These are phyloP conservation scores for Dendrothele bispora DNA, from an alignment of 768 basidiomycete species.

Conservation along the genomic window DNA sequence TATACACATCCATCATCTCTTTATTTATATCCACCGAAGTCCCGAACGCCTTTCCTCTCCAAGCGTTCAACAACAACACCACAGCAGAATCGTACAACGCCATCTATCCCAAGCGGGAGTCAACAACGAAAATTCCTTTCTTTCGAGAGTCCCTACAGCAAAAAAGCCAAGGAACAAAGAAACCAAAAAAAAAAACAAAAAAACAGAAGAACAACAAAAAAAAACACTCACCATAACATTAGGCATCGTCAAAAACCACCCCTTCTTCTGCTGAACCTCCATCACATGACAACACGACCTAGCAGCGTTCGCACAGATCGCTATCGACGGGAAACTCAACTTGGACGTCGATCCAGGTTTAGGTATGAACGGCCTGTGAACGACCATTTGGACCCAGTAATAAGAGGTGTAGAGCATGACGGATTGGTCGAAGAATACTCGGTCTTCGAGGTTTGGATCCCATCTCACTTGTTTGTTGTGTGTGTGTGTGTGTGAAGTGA, in stretches of 20 bases:
- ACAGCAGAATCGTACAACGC: conserved; percentile 1
- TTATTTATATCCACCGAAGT: neutral
- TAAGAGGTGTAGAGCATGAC: conserved; percentile 31
- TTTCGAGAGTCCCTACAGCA: too few relatives aligned
- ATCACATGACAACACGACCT: conserved; percentile 3
- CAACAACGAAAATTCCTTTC: too few relatives aligned
- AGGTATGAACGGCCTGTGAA: conserved; percentile 3
- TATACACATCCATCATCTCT: conserved; percentile 1
- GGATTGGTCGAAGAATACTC: conserved; percentile 40
- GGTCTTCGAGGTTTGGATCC: conserved; percentile 42
- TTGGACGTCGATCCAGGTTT: neutral
- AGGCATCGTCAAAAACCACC: neutral
- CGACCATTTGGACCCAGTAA: conserved; percentile 5
- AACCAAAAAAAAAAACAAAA: neutral
- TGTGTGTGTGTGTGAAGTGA: too few relatives aligned
- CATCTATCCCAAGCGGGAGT: too few relatives aligned
- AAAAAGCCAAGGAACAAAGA: neutral
- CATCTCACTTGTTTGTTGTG: too few relatives aligned
- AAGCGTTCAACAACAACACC: conserved; percentile 3
- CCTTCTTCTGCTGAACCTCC: neutral
- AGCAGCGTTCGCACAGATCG: conserved; percentile 7
- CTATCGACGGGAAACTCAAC: conserved; percentile 1
- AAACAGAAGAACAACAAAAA: neutral
- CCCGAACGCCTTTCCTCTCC: neutral
- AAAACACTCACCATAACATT: neutral